phyloP scores from a whole-genome alignment of 129 eudicot genomes.

The Ambrosia artemisiifolia region DNA sequence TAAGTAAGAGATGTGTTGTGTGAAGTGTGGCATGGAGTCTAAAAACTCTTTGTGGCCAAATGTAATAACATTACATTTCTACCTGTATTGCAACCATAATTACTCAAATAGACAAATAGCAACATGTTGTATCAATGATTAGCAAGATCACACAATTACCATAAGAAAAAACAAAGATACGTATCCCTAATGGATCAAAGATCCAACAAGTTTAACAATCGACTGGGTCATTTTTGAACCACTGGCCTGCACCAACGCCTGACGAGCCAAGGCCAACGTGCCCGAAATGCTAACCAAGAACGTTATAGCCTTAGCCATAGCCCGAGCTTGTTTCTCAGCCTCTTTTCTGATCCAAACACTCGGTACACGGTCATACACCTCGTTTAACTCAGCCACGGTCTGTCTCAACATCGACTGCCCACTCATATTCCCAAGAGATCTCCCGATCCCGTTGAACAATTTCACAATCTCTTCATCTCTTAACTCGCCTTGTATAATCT shows the following conservation, averaged over 20 bases:
- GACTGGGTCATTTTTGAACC: constrained; percentile 18
- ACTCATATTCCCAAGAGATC: constrained; percentile 26
- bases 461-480: constrained; percentile 34
- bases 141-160: neutral
- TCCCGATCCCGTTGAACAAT: constrained; percentile 54
- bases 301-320: constrained; percentile 23
- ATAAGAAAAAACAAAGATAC: neutral
- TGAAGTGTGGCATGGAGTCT: too few relatives aligned
- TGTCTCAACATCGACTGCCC: constrained; percentile 18
- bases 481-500: constrained; percentile 33
- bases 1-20: too few relatives aligned
- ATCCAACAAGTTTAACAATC: constrained; percentile 16
- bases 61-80: too few relatives aligned
- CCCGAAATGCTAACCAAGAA: constrained; percentile 33
- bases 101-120: too few relatives aligned
- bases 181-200: neutral
- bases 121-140: neutral
- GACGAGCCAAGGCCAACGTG: constrained; percentile 16
- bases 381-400: constrained; percentile 13
- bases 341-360: constrained; percentile 7
- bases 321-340: constrained; percentile 28
- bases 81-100: too few relatives aligned
- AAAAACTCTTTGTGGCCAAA: too few relatives aligned
- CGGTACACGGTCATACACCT: constrained; percentile 10
- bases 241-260: constrained; percentile 20